phyloP scores from a whole-genome alignment of 1,284 basidiomycete genomes.

The Puccinia brachypodii region DNA sequence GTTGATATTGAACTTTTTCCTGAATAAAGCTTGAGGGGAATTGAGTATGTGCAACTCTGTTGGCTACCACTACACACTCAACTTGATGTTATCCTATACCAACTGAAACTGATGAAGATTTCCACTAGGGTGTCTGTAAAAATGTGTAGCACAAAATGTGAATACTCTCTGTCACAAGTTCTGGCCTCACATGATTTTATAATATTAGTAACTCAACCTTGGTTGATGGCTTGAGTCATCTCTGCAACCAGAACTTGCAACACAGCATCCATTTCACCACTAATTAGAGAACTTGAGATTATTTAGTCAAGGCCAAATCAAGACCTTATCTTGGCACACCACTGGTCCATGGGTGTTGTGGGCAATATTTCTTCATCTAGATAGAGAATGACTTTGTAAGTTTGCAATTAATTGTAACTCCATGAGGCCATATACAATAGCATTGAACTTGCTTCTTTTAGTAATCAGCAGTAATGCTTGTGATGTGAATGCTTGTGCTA shows the following conservation, averaged over 20 bases:
- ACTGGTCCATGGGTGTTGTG: background rate
- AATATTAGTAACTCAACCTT: background rate
- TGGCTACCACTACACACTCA: background rate
- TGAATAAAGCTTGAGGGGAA: too few species aligned
- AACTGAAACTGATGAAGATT: background rate
- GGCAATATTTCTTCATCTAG: background rate
- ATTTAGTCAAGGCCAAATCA: background rate
- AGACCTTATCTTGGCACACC: background rate
- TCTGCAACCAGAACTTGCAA: background rate
- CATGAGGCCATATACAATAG: constrained; percentile 3
- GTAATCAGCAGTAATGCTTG: background rate
- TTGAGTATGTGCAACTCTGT: background rate
- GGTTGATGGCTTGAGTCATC: background rate
- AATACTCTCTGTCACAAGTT: background rate
- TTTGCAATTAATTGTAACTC: background rate
- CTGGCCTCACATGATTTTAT: background rate
- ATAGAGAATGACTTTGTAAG: constrained; percentile 13
- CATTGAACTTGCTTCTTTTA: background rate
- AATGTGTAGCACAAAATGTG: background rate
- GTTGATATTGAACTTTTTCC: too few species aligned
- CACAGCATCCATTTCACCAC: background rate
- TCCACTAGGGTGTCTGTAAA: background rate
- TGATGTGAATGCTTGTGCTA: too few species aligned
- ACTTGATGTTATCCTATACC: background rate
- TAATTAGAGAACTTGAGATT: background rate